These are phyloP conservation scores for Sporothrix dimorphospora DNA, from an alignment of 2,329 filamentous ascomycete genomes.

Conservation along the genomic window DNA sequence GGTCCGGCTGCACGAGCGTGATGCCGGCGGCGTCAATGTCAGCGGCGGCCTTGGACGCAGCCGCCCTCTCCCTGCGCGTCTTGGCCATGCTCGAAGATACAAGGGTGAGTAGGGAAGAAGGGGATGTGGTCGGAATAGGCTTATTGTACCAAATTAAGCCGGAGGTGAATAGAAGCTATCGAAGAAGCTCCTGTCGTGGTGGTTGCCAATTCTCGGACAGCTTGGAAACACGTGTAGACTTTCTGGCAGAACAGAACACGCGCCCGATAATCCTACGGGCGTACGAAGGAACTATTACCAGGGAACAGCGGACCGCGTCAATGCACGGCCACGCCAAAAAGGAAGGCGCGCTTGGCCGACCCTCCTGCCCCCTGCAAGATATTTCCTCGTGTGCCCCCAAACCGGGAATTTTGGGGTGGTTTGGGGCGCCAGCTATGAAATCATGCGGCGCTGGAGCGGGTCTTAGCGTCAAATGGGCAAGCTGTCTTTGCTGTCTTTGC, in stretches of 20 bases:
- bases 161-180: not conserved
- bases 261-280: not conserved
- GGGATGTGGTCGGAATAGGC: not conserved
- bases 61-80: constrained; percentile 42
- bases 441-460: not conserved
- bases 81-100: constrained; percentile 16
- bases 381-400: not conserved
- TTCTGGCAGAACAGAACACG: not conserved
- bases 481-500: not conserved
- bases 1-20: constrained; percentile 70
- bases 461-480: not conserved
- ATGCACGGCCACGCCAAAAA: constrained; percentile 18
- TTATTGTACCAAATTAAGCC: not conserved
- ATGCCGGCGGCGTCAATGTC: constrained; percentile 54
- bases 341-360: constrained; percentile 21
- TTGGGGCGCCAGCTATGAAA: constrained; percentile 9
- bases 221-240: constrained; percentile 11
- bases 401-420: constrained; percentile 7
- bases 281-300: not conserved
- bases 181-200: not conserved
- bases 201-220: not conserved
- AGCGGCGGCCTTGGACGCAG: constrained; percentile 52
- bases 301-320: constrained; percentile 16
- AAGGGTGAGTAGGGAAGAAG: not conserved
- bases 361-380: not conserved